Base-by-base conservation (phyloP, 1,139 yeast genomes). In the Yamadazyma songkhlaensis region DNA sequence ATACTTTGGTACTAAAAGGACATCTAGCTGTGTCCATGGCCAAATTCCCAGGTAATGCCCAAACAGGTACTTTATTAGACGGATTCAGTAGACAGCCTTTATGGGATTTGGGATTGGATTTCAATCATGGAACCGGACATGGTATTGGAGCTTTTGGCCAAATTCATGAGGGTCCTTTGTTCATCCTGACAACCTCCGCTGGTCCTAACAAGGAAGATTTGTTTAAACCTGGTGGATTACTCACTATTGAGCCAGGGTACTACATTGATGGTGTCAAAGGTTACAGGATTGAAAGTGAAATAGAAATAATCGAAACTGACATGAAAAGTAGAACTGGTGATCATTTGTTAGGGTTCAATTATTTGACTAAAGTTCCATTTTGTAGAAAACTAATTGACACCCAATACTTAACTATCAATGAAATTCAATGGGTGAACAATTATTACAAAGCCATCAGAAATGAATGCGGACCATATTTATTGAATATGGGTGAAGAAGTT, bases 111-210 rank as follows among this genome's bases (percentile, higher is more conserved):
- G 81, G 81, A 0, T 54, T 70, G 35, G 74, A 69, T 45, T 76
- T 67, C 48, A 71, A 69, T 36, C 82, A 77, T 51, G 81, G 82
- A 8, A 72, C 80, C 1, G 81, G 81, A 0, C 82, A 77, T 50
- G 82, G 82, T 0, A 71, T 76, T 5, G 81, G 78, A 10, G 62
- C 74, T 27, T 75, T 68, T 52, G 74, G 78, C 4, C 64, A 67
- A 47, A 80, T 76, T 6, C 82, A 77, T 44, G 78, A 77, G 39
- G 73, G 74, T 0, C 82, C 81, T 0, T 59, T 76, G 38, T 73
- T 65, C 26, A 64, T 76, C 32, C 64, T 59, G 61, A 53, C 68
- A 3, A 53, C 67, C 1, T 38, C 54, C 6, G 61, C 60, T 1
- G 73, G 74, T 0, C 64, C 70, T 3, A 62, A 60, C 2, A 72